Percentiles rank a stretch among this genome's conserved stretches.
Conservation (phyloP, 2,329 filamentous ascomycete genomes). For the Dendryphion nanum region DNA sequence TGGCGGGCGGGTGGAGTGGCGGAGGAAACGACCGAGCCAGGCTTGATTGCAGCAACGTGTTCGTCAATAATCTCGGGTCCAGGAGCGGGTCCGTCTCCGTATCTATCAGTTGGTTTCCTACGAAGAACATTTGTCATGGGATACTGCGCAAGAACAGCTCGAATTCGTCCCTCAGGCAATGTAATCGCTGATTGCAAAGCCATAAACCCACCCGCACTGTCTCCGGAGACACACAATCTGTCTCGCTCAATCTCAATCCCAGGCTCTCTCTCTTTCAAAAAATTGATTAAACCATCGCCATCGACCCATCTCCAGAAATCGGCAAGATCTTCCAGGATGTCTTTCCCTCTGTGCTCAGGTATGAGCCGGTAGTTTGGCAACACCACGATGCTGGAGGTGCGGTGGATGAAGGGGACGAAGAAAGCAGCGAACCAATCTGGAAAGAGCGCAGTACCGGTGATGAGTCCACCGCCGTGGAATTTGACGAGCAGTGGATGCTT, state of each 20-base stretch:
- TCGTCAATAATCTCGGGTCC: slow-evolving; percentile 17
- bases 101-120: neutral
- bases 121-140: slow-evolving; percentile 26
- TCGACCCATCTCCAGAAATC: slow-evolving; percentile 52
- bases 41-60: slow-evolving; percentile 16
- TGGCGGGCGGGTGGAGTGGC: slow-evolving; percentile 17
- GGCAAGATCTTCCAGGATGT: slow-evolving; percentile 49
- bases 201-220: slow-evolving; percentile 41
- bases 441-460: slow-evolving; percentile 26
- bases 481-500: slow-evolving; percentile 43
- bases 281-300: slow-evolving; percentile 7
- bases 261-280: slow-evolving; percentile 13
- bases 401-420: slow-evolving; percentile 39
- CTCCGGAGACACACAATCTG: slow-evolving; percentile 31
- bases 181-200: slow-evolving; percentile 31
- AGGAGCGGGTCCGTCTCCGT: slow-evolving; percentile 8
- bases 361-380: slow-evolving; percentile 52
- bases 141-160: slow-evolving; percentile 24
- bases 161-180: slow-evolving; percentile 18
- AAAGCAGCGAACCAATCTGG: slow-evolving; percentile 29
- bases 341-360: slow-evolving; percentile 48
- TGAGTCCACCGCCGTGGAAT: slow-evolving; percentile 47
- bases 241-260: slow-evolving; percentile 21
- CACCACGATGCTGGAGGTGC: slow-evolving; percentile 46
- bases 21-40: slow-evolving; percentile 17